phyloP scores from a whole-genome alignment of 768 basidiomycete species.

The Kwoniella europaea region DNA sequence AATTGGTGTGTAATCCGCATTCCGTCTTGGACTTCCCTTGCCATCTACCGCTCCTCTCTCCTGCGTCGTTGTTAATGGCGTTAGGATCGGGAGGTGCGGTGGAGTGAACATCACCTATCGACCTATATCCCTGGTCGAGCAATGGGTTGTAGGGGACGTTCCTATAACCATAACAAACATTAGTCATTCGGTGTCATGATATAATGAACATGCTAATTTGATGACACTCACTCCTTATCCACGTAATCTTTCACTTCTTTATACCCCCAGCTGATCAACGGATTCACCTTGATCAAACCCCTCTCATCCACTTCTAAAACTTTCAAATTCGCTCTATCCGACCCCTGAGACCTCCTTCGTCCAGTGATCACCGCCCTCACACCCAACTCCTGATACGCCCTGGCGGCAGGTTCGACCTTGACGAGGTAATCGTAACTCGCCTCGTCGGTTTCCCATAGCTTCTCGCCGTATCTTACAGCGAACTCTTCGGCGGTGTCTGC shows the following conservation, averaged over 20 bases:
- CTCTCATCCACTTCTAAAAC: constrained; percentile 90
- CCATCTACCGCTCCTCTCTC: constrained; percentile 91
- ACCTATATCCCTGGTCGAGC: constrained; percentile 87
- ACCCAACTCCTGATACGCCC: constrained; percentile 78
- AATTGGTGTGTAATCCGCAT: constrained; percentile 93
- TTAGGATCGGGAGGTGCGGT: constrained; percentile 63
- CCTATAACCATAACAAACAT: constrained; percentile 36
- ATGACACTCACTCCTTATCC: constrained; percentile 64
- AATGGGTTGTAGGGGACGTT: constrained; percentile 85
- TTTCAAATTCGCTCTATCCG: constrained; percentile 76
- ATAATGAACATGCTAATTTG: too few relatives aligned
- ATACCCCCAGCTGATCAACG: constrained; percentile 87
- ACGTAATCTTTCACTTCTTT: constrained; percentile 82
- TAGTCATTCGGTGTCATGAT: constrained; percentile 6
- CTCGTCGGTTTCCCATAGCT: constrained; percentile 87
- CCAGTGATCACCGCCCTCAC: constrained; percentile 94
- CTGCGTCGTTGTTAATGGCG: constrained; percentile 64
- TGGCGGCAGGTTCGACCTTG: constrained; percentile 92
- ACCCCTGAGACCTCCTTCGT: constrained; percentile 89
- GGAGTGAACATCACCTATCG: constrained; percentile 97
- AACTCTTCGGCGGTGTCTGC: constrained; percentile 74
- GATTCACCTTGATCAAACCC: constrained; percentile 91
- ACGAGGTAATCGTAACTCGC: constrained; percentile 85
- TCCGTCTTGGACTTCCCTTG: constrained; percentile 85
- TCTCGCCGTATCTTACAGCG: constrained; percentile 75